Conservation (phyloP, 1,139 yeast genomes). For the Blastobotrys proliferans region DNA sequence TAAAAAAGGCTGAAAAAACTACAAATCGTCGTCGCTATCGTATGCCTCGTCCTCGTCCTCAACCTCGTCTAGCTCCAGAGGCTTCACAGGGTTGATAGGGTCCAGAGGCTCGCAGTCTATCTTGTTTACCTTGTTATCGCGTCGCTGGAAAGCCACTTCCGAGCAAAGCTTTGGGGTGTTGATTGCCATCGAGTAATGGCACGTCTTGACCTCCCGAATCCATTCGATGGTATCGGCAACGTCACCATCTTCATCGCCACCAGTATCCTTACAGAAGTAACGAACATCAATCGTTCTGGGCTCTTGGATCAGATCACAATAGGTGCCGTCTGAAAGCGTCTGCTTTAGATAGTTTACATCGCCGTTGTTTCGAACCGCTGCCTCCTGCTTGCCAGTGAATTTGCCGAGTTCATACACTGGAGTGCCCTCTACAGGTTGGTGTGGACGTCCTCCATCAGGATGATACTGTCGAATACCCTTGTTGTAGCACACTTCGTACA, state of each 20-base stretch:
- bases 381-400: conserved; percentile 24
- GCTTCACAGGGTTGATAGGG: no score
- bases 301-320: conserved; percentile 66
- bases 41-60: no score
- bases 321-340: conserved; percentile 53
- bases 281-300: conserved; percentile 62
- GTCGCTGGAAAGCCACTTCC: conserved; percentile 43
- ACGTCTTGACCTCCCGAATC: conserved; percentile 64
- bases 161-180: conserved; percentile 57
- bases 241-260: neutral
- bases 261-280: conserved; percentile 57
- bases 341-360: conserved; percentile 36
- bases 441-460: conserved; percentile 24
- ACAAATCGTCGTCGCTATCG: no score
- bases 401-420: conserved; percentile 45
- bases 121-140: conserved; percentile 36
- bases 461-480: conserved; percentile 58
- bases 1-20: no score
- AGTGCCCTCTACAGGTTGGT: neutral
- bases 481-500: conserved; percentile 55
- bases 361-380: conserved; percentile 22
- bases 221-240: conserved; percentile 34
- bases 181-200: conserved; percentile 64
- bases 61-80: no score
- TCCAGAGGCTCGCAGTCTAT: conserved; percentile 42